Conservation (phyloP, 2,329 filamentous ascomycete genomes). For the Colletotrichum sansevieriae region DNA sequence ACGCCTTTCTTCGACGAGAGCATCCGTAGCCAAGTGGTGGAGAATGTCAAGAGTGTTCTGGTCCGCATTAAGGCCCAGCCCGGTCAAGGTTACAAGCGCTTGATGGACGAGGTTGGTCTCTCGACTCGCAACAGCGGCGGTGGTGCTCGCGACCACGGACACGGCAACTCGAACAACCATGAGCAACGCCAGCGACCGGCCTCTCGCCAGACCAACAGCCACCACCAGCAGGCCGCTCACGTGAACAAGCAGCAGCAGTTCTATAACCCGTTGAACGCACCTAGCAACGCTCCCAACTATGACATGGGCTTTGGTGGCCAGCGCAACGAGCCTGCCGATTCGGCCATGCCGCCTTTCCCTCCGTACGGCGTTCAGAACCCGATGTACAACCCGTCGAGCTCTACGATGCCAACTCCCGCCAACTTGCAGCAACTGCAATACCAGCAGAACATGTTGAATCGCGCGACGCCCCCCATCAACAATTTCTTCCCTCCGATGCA, state of each 20-base stretch:
- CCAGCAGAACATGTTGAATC: conserved; percentile 69
- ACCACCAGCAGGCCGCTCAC: conserved; percentile 57
- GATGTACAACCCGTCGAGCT: conserved; percentile 63
- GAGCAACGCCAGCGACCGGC: conserved; percentile 68
- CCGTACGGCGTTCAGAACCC: conserved; percentile 63
- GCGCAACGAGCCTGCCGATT: conserved; percentile 66
- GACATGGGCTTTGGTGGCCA: conserved; percentile 66
- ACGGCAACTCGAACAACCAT: conserved; percentile 45
- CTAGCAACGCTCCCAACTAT: conserved; percentile 57
- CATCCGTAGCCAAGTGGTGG: conserved; percentile 87
- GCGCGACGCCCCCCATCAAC: conserved; percentile 66
- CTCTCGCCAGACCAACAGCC: conserved; percentile 66
- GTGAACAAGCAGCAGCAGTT: conserved; percentile 61
- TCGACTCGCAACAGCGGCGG: conserved; percentile 71
- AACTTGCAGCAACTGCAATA: conserved; percentile 70
- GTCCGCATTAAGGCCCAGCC: conserved; percentile 92
- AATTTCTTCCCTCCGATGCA: conserved; percentile 71
- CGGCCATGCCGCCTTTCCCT: conserved; percentile 63
- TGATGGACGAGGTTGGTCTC: conserved; percentile 98
- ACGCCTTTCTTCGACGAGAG: conserved; percentile 97
- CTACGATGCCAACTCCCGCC: conserved; percentile 60
- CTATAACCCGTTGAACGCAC: conserved; percentile 63
- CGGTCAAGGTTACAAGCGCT: conserved; percentile 94
- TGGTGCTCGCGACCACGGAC: conserved; percentile 59
- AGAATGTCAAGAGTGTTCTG: conserved; percentile 91